Base-by-base conservation (phyloP, 306 rosid species). In the Medicago truncatula region DNA sequence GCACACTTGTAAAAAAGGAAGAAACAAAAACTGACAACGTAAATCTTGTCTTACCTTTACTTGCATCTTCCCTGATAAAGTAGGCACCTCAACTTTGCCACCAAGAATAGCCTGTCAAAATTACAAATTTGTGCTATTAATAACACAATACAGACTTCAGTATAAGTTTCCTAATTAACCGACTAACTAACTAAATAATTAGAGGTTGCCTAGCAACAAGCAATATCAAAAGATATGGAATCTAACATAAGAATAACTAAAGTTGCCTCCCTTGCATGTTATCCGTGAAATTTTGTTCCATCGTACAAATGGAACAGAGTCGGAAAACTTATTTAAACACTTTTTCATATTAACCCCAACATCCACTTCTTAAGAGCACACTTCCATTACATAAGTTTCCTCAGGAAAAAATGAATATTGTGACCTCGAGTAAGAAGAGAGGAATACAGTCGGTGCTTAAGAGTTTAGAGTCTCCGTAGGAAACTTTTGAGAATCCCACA, bases 41-140 rank as follows among this genome's bases (percentile, higher is more conserved):
- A 78, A 73, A 76, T 69, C 76, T 67, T 8, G 49, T 57, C 82
- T 82, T 90, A 95, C 99, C 49, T 92, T 83, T 72, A 95, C 74
- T 86, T 84, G 84, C 34, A 25, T 78, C 85, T 83, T 90, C 87
- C 97, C 99, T 1, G 86, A 84, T 77, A 95, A 83, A 70, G 97
- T 92, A 59, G 97, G 99, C 54, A 95, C 97, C 75, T 90, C 96
- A 76, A 92, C 93, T 83, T 82, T 80, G 65, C 97, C 97, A 56
- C 99, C 99, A 80, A 95, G 91, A 84, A 95, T 89, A 82, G 97
- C 99, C 99, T 95, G 90, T n/a, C 85, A 79, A 76, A 31, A 25
- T 77, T 64, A 61, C 83, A 77, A 66, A 49, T 21, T 54, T 56
- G 47, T 59, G 56, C 40, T 50, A 74, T 54, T 66, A 66, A 64